Evolutionary conservation across 31 red algal species (phyloP).

Genomic region (Endocladia muricata): DNA sequence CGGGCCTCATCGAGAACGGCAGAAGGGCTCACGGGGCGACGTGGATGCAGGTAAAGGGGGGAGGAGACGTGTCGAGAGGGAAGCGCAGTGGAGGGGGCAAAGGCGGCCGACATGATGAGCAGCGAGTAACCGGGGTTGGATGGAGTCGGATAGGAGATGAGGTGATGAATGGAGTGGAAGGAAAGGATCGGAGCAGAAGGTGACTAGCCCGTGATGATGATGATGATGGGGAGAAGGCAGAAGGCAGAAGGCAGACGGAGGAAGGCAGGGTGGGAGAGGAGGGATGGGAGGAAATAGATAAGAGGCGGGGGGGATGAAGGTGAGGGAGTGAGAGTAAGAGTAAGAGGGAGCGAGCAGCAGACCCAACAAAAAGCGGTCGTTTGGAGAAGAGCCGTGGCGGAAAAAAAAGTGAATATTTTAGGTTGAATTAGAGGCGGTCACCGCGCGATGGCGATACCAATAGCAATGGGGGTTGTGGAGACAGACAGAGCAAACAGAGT

Average conservation of each 20-base stretch:
- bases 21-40: not conserved
- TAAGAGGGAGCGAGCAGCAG: too few relatives aligned
- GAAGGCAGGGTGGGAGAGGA: not conserved
- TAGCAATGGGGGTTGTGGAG: too few relatives aligned
- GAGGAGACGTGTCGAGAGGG: not conserved
- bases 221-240: not conserved
- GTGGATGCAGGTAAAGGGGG: not conserved
- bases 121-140: not conserved
- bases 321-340: not conserved
- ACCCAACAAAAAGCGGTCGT: too few relatives aligned
- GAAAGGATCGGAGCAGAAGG: not conserved
- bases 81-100: not conserved
- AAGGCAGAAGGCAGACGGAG: not conserved
- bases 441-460: too few relatives aligned
- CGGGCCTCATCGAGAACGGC: conserved; percentile 27
- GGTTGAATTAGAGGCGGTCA: too few relatives aligned
- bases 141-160: too few relatives aligned
- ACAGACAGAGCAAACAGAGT: too few relatives aligned
- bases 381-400: too few relatives aligned
- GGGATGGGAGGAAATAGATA: not conserved
- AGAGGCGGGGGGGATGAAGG: not conserved
- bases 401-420: too few relatives aligned
- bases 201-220: not conserved
- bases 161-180: not conserved
- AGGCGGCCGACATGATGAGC: not conserved